Base-by-base conservation (phyloP, 257 asterid species). In the Solanum piurae region DNA sequence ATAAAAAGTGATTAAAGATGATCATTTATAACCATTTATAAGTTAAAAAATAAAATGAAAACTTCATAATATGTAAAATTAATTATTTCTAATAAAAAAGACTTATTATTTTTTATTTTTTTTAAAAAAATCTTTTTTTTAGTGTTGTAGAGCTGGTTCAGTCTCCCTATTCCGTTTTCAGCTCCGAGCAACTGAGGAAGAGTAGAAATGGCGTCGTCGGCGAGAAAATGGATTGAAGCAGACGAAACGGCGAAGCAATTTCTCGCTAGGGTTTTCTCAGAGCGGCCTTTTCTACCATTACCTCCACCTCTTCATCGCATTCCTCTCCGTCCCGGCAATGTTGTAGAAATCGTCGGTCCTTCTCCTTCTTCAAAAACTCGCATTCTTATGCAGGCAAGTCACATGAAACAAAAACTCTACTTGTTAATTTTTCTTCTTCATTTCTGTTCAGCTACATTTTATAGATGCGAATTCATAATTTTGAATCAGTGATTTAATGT, bases 271-370 rank as follows among this genome's bases (percentile, higher is more conserved):
- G 89, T 94, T 69, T 90, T 94, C 58, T 88, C 92, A 0, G 94
- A 93, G 87, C 91, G 98, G 7, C 99, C 99, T 3, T 85, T 92
- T n/a, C 74, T 94, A 88, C 85, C 91, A 21, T 55, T 96, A 44
- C 98, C 98, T 55, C 97, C 98, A 27, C 98, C 98, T 84, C 97
- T 96, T 83, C 98, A 96, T 91, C 95, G 95, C 36, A 60, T 96
- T 72, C 98, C 98, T 72, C 91, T 96, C 66, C 96, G 99, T 34
- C 94, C 89, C 84, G 98, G 99, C 14, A 95, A 96, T 87, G 88
- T 95, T 60, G 93, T 95, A 21, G 99, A 96, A 91, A 91, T 96
- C 64, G 95, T 91, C 72, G 98, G 99, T 18, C 94, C 98, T 37
- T 92, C 98, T 74, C 94, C 98, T 87, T 95, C 97, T 52, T 93